These are phyloP conservation scores for Aspergillus unguis DNA, from an alignment of 2,329 filamentous ascomycete genomes.

Conservation along the genomic window DNA sequence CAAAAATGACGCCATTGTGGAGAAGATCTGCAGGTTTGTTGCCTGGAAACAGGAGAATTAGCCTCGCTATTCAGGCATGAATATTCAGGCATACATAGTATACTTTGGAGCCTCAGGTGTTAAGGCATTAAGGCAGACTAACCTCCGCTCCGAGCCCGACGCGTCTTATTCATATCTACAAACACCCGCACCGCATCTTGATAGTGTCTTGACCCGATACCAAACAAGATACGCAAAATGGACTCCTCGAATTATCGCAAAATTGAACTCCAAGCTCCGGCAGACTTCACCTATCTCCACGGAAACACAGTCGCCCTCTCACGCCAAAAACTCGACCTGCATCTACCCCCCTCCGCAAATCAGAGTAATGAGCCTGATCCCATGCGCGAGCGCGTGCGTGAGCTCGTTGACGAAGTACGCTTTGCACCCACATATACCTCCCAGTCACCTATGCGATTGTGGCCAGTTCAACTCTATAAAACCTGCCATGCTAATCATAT, in stretches of 20 bases:
- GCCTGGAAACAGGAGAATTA: slow-evolving; percentile 11
- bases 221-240: slow-evolving; percentile 6
- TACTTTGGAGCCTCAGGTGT: background rate
- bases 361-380: slow-evolving; percentile 38
- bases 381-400: slow-evolving; percentile 43
- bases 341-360: slow-evolving; percentile 46
- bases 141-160: background rate
- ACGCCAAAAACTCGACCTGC: slow-evolving; percentile 48
- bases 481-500: background rate
- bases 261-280: slow-evolving; percentile 50
- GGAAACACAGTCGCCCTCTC: slow-evolving; percentile 44
- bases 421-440: background rate
- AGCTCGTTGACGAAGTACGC: slow-evolving; percentile 40
- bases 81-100: background rate
- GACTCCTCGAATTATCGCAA: slow-evolving; percentile 46
- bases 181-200: background rate
- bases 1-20: slow-evolving; percentile 23
- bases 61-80: too few species aligned
- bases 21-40: slow-evolving; percentile 8
- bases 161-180: background rate
- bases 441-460: background rate
- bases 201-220: background rate
- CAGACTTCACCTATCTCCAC: slow-evolving; percentile 49
- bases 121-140: background rate
- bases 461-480: too few species aligned